A percentile compares a stretch with the other conserved stretches of the same genome.
phyloP scores from a whole-genome alignment of 1,139 yeast genomes.

The Taiozyma sp. region DNA sequence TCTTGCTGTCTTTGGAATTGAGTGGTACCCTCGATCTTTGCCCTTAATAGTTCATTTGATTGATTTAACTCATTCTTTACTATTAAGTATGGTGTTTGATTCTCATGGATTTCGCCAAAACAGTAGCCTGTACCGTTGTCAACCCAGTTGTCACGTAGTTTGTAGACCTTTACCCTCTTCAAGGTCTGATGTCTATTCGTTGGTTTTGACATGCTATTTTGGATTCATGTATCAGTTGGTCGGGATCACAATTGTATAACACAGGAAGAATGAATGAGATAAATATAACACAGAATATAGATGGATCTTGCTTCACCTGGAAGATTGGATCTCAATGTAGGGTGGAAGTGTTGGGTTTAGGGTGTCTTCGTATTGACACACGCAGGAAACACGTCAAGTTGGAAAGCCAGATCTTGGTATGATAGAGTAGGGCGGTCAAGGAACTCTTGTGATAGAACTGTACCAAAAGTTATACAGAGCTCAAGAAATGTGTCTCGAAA shows the following conservation, averaged over 20 bases:
- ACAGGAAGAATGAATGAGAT: background rate
- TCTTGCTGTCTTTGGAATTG: constrained; percentile 95
- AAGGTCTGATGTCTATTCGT: constrained; percentile 8
- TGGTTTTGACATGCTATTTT: background rate
- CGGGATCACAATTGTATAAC: background rate
- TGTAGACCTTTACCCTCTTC: constrained; percentile 84
- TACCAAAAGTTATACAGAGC: background rate
- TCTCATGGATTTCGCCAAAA: constrained; percentile 47
- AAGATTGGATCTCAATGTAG: background rate
- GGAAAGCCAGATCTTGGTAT: background rate
- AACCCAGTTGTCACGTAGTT: constrained; percentile 78
- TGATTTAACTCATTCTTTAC: constrained; percentile 71
- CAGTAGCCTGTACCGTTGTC: constrained; percentile 95
- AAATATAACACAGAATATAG: background rate
- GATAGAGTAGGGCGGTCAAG: background rate
- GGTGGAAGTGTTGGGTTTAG: background rate
- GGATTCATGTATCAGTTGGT: background rate
- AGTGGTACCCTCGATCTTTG: constrained; percentile 65
- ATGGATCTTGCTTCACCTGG: background rate
- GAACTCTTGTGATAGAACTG: background rate
- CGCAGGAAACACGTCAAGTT: background rate
- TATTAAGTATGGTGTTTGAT: constrained; percentile 49
- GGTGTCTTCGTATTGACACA: background rate
- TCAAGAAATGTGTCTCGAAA: background rate
- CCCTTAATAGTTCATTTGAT: constrained; percentile 55